Percentiles rank a stretch among this genome's conserved stretches.
phyloP scores from a whole-genome alignment of 2,329 filamentous ascomycete species.

The Trichothecium sympodiale region DNA sequence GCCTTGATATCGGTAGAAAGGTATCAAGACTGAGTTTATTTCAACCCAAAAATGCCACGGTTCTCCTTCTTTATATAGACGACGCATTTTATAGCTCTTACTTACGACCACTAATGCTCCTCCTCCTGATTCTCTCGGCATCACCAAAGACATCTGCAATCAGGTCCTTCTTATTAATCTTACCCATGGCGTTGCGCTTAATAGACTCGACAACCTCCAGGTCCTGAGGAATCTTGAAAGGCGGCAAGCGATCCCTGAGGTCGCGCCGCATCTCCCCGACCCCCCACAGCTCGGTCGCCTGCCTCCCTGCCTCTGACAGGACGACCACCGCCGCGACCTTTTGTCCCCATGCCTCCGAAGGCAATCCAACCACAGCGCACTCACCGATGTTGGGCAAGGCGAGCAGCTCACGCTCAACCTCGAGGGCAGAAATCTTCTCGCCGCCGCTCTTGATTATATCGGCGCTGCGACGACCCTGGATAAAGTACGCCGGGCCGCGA shows the following conservation, averaged over 20 bases:
- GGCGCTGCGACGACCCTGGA: slow-evolving; percentile 74
- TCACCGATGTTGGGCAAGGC: slow-evolving; percentile 70
- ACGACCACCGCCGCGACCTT: slow-evolving; percentile 85
- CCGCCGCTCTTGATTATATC: slow-evolving; percentile 98
- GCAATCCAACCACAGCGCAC: slow-evolving; percentile 78
- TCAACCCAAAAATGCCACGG: too few species aligned
- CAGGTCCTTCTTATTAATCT: slow-evolving; percentile 65
- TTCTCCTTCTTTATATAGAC: too few species aligned
- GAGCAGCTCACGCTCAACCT: slow-evolving; percentile 88
- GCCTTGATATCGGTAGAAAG: too few species aligned
- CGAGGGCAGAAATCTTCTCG: slow-evolving; percentile 81
- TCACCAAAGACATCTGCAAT: slow-evolving; percentile 50
- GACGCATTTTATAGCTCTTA: too few species aligned
- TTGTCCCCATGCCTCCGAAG: slow-evolving; percentile 85
- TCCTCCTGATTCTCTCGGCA: too few species aligned
- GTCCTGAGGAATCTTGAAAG: slow-evolving; percentile 89
- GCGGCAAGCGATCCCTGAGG: slow-evolving; percentile 66
- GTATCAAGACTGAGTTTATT: too few species aligned
- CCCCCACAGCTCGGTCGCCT: too few species aligned
- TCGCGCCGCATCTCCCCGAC: too few species aligned
- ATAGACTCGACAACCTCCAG: slow-evolving; percentile 71
- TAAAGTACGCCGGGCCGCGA: slow-evolving; percentile 69
- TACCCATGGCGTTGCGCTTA: slow-evolving; percentile 93
- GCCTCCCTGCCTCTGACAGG: slow-evolving; percentile 52
- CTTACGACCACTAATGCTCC: too few species aligned